phyloP scores from a whole-genome alignment of 352 stramenopile genomes.

The Saprolegnia diclina region DNA sequence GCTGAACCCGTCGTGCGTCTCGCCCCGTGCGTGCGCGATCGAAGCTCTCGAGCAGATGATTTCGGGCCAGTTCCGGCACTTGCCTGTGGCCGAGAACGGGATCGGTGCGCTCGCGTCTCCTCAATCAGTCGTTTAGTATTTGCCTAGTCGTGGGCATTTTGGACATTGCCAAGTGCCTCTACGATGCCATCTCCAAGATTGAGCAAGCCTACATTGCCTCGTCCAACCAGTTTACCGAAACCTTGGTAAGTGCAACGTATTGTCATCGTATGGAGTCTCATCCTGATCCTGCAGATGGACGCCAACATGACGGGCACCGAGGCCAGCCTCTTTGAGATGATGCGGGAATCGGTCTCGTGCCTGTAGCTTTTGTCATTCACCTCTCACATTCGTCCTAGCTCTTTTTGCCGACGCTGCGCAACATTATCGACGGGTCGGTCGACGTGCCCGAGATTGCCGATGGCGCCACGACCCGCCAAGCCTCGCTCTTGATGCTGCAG shows the following conservation, averaged over 20 bases:
- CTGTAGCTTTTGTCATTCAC: neutral
- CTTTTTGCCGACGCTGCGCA: conserved; percentile 77
- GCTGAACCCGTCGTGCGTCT: conserved; percentile 91
- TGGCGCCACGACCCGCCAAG: conserved; percentile 53
- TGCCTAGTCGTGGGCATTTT: conserved; percentile 90
- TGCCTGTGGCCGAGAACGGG: conserved; percentile 89
- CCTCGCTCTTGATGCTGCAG: conserved; percentile 71
- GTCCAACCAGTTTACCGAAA: conserved; percentile 58
- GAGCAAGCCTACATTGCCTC: conserved; percentile 85
- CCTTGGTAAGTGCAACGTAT: conserved; percentile 71
- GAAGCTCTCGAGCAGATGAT: conserved; percentile 97
- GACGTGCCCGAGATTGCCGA: conserved; percentile 53
- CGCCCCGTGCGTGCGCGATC: conserved; percentile 88
- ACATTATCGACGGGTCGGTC: conserved; percentile 56
- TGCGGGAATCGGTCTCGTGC: conserved; percentile 61
- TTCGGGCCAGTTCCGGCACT: conserved; percentile 92
- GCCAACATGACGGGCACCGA: conserved; percentile 44
- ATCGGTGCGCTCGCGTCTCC: neutral
- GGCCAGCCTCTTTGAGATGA: conserved; percentile 75
- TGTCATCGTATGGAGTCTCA: too few species aligned
- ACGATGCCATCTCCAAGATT: conserved; percentile 96
- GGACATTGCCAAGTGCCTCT: conserved; percentile 98
- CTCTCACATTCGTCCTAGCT: conserved; percentile 38
- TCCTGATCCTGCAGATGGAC: conserved; percentile 38
- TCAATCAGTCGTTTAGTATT: neutral